These are phyloP conservation scores for Canna indica DNA, from an alignment of 176 grass and related monocot species.

Conservation along the genomic window DNA sequence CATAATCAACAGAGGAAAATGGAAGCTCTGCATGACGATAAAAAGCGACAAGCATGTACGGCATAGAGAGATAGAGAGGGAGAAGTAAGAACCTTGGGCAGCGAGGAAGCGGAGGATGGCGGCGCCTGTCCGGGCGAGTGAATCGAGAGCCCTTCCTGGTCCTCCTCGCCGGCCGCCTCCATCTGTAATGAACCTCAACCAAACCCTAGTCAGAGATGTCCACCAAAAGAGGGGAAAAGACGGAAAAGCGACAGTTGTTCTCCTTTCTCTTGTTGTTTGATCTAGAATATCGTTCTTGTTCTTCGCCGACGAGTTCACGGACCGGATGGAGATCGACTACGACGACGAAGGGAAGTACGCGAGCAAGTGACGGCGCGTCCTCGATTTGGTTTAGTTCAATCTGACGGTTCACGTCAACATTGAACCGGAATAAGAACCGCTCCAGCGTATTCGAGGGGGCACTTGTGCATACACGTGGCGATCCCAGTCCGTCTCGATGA, in stretches of 20 bases:
- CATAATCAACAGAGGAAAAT: not conserved
- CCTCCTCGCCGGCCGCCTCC: slow-evolving; percentile 40
- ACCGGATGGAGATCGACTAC: too few relatives aligned
- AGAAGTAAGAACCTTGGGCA: slow-evolving; percentile 33
- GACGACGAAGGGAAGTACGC: too few relatives aligned
- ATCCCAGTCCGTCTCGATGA: too few relatives aligned
- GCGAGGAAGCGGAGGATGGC: slow-evolving; percentile 55
- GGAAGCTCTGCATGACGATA: not conserved
- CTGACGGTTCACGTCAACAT: too few relatives aligned
- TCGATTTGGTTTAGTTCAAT: too few relatives aligned
- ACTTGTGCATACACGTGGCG: too few relatives aligned
- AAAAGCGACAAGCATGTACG: not conserved
- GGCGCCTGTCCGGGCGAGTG: slow-evolving; percentile 52
- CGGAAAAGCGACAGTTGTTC: not conserved
- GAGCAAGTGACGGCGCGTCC: too few relatives aligned
- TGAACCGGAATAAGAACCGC: too few relatives aligned
- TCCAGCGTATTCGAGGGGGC: too few relatives aligned
- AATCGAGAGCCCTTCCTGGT: slow-evolving; percentile 35
- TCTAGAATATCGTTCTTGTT: not conserved
- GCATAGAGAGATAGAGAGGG: not conserved
- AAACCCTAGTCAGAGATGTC: slow-evolving; percentile 11
- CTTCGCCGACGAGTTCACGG: not conserved
- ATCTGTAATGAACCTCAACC: not conserved
- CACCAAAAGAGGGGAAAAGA: not conserved
- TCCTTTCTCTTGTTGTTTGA: not conserved